Conservation (phyloP, 2,329 filamentous ascomycete genomes). For the Alternaria metachromatica region DNA sequence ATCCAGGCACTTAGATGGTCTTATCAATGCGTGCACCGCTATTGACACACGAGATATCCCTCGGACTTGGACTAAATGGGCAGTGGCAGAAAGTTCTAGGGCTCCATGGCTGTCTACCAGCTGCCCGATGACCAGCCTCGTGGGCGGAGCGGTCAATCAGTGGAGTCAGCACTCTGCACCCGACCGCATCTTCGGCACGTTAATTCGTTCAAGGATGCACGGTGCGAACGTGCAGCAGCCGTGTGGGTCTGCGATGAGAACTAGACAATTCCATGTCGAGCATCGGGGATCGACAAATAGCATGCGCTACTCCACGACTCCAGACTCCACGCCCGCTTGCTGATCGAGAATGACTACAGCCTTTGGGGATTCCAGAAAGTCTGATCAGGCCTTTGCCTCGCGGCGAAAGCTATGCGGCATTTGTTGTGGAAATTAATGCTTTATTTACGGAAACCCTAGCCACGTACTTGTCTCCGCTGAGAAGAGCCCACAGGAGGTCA, state of each 20-base stretch:
- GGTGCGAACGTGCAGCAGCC: conserved; percentile 15
- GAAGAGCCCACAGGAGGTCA: neutral
- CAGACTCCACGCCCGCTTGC: neutral
- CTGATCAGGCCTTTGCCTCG: neutral
- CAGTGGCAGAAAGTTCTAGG: conserved; percentile 4
- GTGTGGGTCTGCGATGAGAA: conserved; percentile 16
- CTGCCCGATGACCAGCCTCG: conserved; percentile 14
- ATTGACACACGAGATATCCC: neutral
- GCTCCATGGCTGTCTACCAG: conserved; percentile 8
- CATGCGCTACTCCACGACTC: conserved; percentile 14
- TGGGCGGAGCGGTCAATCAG: conserved; percentile 12
- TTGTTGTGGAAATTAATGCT: neutral
- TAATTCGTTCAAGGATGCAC: conserved; percentile 15
- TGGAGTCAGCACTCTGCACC: conserved; percentile 21
- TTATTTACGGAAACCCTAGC: neutral
- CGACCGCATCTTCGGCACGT: conserved; percentile 9
- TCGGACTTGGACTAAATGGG: conserved; percentile 2
- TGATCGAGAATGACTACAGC: neutral
- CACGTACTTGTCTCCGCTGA: neutral
- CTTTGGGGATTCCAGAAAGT: neutral
- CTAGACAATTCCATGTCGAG: conserved; percentile 10
- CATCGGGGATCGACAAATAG: conserved; percentile 16
- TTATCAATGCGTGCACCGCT: conserved; percentile 20
- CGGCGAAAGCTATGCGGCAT: neutral
- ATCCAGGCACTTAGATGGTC: conserved; percentile 17